Evolutionary conservation across 345 rosid genomes (phyloP).

Genomic region (Ceriops tagal): DNA sequence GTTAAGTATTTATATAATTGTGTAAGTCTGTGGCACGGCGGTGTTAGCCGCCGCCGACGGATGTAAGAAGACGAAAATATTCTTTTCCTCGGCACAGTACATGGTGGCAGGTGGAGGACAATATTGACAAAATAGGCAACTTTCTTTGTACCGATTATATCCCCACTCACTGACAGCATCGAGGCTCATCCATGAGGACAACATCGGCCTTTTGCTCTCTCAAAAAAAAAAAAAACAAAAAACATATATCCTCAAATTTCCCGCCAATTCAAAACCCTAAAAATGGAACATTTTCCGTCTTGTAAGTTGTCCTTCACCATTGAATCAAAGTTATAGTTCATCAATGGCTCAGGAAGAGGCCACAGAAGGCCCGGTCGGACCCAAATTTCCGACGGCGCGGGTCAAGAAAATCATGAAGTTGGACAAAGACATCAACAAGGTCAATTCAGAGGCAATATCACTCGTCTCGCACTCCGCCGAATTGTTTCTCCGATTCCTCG

Average conservation of each 20-base stretch:
- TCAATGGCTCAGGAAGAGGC: slow-evolving; percentile 63
- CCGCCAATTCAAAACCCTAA: slow-evolving; percentile 25
- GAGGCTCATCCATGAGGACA: neutral
- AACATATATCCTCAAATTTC: slow-evolving; percentile 1
- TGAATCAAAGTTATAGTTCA: slow-evolving; percentile 3
- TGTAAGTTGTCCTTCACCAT: neutral
- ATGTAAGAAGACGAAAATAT: too few species aligned
- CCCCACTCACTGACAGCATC: too few species aligned
- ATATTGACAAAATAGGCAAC: too few species aligned
- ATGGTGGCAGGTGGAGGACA: too few species aligned
- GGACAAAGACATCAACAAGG: slow-evolving; percentile 80
- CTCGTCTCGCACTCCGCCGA: slow-evolving; percentile 56
- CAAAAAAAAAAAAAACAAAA: neutral
- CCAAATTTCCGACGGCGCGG: slow-evolving; percentile 60
- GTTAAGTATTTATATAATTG: too few species aligned
- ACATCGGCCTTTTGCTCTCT: neutral
- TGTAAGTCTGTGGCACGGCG: too few species aligned
- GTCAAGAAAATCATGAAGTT: slow-evolving; percentile 81
- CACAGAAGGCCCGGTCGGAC: slow-evolving; percentile 21
- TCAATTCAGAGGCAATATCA: slow-evolving; percentile 76
- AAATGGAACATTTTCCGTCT: neutral
- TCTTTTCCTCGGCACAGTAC: too few species aligned
- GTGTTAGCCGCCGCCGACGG: too few species aligned
- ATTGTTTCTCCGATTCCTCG: slow-evolving; percentile 68
- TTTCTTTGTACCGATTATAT: too few species aligned